These are phyloP conservation scores for Botrytis cinerea DNA, from an alignment of 2,329 filamentous ascomycete genomes.

Conservation along the genomic window DNA sequence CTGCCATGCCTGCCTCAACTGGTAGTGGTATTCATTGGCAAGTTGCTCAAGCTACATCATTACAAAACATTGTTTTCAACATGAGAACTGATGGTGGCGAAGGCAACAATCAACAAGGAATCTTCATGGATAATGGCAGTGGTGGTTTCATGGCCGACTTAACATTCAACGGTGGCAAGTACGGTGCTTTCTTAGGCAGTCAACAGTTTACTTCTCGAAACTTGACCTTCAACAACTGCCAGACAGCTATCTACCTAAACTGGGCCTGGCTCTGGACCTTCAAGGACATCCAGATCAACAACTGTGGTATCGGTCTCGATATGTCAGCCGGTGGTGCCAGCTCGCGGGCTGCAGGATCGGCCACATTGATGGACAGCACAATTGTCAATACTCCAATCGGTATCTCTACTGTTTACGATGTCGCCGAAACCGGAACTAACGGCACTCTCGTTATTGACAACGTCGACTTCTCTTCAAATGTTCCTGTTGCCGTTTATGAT, in stretches of 20 bases:
- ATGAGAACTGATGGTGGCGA: slow-evolving; percentile 68
- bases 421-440: slow-evolving; percentile 65
- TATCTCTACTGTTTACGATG: slow-evolving; percentile 72
- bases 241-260: slow-evolving; percentile 84
- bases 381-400: slow-evolving; percentile 76
- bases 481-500: slow-evolving; percentile 66
- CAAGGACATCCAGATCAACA: slow-evolving; percentile 73
- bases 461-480: slow-evolving; percentile 72
- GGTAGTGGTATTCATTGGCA: slow-evolving; percentile 83
- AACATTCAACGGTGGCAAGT: slow-evolving; percentile 78
- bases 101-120: slow-evolving; percentile 70
- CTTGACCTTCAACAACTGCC: slow-evolving; percentile 76
- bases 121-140: slow-evolving; percentile 84
- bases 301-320: slow-evolving; percentile 74
- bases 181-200: slow-evolving; percentile 78
- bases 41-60: slow-evolving; percentile 77
- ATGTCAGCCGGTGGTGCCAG: slow-evolving; percentile 66
- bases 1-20: slow-evolving; percentile 57
- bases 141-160: slow-evolving; percentile 84
- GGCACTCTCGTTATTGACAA: slow-evolving; percentile 87
- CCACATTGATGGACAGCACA: slow-evolving; percentile 78
- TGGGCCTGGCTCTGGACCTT: slow-evolving; percentile 91
- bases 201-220: slow-evolving; percentile 89
- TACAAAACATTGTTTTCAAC: slow-evolving; percentile 81
- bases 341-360: slow-evolving; percentile 79